phyloP scores from a whole-genome alignment of 345 rosid genomes.

The Brassica cretica region DNA sequence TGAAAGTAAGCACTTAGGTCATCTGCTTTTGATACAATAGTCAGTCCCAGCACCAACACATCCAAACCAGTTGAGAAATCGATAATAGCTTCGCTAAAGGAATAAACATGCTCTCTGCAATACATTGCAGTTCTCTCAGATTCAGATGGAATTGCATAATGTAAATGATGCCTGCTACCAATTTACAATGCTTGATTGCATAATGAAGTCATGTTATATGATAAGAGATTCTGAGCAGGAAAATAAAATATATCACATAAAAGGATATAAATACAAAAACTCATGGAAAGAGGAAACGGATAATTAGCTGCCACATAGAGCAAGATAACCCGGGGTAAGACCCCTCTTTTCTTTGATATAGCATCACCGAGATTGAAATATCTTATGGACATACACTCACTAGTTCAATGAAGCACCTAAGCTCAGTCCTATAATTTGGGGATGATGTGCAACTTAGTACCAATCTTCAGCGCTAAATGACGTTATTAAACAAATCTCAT shows the following conservation, averaged over 20 bases:
- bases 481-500: conserved; percentile 2
- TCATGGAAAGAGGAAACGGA: background rate
- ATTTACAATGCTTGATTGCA: conserved; percentile 16
- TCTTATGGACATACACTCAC: conserved; percentile 19
- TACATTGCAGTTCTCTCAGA: conserved; percentile 28
- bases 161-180: conserved; percentile 21
- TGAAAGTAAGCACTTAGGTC: conserved; percentile 59
- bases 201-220: conserved; percentile 12
- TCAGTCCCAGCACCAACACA: conserved; percentile 61
- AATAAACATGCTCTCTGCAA: conserved; percentile 73
- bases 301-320: conserved; percentile 6
- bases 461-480: conserved; percentile 20
- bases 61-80: conserved; percentile 54
- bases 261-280: background rate
- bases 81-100: conserved; percentile 48
- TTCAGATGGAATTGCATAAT: conserved; percentile 24
- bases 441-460: conserved; percentile 24
- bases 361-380: background rate
- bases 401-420: conserved; percentile 22
- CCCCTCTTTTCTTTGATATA: conserved; percentile 7
- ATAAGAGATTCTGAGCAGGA: background rate
- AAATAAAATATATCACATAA: background rate
- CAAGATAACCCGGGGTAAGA: background rate
- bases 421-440: conserved; percentile 16
- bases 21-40: conserved; percentile 52